Conservation (phyloP, 164 flowering plant genomes). For the Nelumbo lutea region DNA sequence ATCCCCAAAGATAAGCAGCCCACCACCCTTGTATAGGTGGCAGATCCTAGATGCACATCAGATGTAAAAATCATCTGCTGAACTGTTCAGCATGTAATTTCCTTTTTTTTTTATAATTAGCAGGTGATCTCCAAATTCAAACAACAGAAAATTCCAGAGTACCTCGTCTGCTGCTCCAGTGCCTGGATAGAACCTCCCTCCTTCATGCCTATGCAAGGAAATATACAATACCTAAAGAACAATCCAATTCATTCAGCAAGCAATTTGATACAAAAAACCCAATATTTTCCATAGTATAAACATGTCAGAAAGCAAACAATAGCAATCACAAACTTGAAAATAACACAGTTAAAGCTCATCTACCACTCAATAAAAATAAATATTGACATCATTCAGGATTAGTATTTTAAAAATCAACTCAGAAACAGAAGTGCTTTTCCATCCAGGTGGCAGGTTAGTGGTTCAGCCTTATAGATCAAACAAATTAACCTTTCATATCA, state of each 20-base stretch:
- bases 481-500: too few species aligned
- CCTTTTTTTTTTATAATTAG: too few species aligned
- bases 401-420: too few species aligned
- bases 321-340: not conserved
- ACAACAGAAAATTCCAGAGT: slow-evolving; percentile 1
- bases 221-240: slow-evolving; percentile 72
- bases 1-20: not conserved
- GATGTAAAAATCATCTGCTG: not conserved
- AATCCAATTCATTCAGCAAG: not conserved
- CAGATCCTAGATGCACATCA: too few species aligned
- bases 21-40: too few species aligned
- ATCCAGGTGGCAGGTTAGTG: too few species aligned
- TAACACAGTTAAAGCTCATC: not conserved
- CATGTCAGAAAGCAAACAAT: not conserved
- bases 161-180: slow-evolving; percentile 95
- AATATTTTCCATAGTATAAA: not conserved
- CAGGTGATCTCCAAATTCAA: not conserved
- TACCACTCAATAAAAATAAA: not conserved
- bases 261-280: not conserved
- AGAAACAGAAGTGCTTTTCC: too few species aligned
- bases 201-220: slow-evolving; percentile 90
- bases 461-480: not conserved
- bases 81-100: not conserved
- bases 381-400: not conserved
- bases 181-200: slow-evolving; percentile 88